Percentiles rank a stretch among this genome's conserved stretches.
Evolutionary conservation across 306 rosid genomes (phyloP).

Genomic region (Rosa chinensis): DNA sequence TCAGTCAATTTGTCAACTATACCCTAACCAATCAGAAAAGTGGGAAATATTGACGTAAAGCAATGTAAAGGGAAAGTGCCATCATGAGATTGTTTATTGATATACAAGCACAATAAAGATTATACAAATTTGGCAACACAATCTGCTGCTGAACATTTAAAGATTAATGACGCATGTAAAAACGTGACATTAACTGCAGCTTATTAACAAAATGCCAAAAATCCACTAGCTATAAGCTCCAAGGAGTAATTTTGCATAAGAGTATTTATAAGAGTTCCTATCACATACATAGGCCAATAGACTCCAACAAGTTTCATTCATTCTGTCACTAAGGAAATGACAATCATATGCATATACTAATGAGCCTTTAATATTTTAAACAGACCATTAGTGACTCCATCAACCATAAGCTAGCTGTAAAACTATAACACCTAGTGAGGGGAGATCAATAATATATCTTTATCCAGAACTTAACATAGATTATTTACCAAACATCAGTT

Average conservation of each 20-base stretch:
- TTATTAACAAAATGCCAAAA: background rate
- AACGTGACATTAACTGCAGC: background rate
- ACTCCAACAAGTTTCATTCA: background rate
- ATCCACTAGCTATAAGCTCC: background rate
- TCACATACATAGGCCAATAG: background rate
- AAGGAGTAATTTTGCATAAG: background rate
- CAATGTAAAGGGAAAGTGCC: too few relatives aligned
- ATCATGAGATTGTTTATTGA: too few relatives aligned
- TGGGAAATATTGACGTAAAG: too few relatives aligned
- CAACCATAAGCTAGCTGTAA: background rate
- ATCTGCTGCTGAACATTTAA: background rate
- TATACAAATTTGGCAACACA: too few relatives aligned
- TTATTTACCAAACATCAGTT: background rate
- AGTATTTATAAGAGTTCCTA: background rate
- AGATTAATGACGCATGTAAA: background rate
- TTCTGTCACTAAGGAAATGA: background rate
- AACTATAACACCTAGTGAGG: background rate
- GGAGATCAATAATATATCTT: background rate
- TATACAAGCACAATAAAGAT: too few relatives aligned
- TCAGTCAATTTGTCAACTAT: too few relatives aligned
- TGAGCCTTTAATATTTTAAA: background rate
- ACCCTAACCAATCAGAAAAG: too few relatives aligned
- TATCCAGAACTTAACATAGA: slow-evolving; percentile 1
- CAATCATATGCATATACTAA: background rate
- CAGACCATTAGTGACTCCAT: background rate